Percentiles rank a stretch among this genome's conserved stretches.
phyloP scores from a whole-genome alignment of 306 rosid species.

The Boehmeria nivea region DNA sequence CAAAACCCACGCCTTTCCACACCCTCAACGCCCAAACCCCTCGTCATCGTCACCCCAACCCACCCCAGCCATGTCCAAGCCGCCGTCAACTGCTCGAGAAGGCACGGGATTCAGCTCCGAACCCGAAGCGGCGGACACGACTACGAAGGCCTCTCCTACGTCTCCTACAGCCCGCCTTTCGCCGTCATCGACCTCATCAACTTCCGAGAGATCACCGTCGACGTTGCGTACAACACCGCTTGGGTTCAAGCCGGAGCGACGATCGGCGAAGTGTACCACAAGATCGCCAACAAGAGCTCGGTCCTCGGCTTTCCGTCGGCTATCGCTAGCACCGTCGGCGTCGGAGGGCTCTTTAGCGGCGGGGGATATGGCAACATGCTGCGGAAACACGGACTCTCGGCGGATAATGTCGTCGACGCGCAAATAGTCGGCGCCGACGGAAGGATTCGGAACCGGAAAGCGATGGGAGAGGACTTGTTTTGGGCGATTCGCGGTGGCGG shows the following conservation, averaged over 20 bases:
- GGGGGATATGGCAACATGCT: conserved; percentile 40
- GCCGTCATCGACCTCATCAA: conserved; percentile 31
- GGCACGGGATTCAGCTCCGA: conserved; percentile 11
- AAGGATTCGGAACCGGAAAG: conserved; percentile 18
- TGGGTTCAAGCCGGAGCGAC: conserved; percentile 35
- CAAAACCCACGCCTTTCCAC: too few species aligned
- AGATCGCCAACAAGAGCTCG: conserved; percentile 17
- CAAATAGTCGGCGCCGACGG: conserved; percentile 23
- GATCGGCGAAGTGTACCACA: conserved; percentile 29
- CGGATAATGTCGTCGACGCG: conserved; percentile 30
- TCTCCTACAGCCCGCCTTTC: conserved; percentile 20
- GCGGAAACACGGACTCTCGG: conserved; percentile 32
- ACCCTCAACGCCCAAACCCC: conserved; percentile 28
- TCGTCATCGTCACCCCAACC: conserved; percentile 13
- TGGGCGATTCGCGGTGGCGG: conserved; percentile 47
- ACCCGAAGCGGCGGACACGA: conserved; percentile 45
- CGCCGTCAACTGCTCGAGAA: conserved; percentile 18
- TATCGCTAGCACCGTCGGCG: conserved; percentile 13
- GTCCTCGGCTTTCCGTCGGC: conserved; percentile 28
- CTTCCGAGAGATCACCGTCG: conserved; percentile 17
- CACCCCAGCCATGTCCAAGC: conserved; percentile 22
- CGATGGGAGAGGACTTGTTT: conserved; percentile 40
- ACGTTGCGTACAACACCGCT: conserved; percentile 15
- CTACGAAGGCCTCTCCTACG: conserved; percentile 28
- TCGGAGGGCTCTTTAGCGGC: conserved; percentile 32